A percentile compares a stretch with the other conserved stretches of the same genome.
These are phyloP conservation scores for Hortaea sp. DNA, from an alignment of 2,329 filamentous ascomycete genomes.

Conservation along the genomic window DNA sequence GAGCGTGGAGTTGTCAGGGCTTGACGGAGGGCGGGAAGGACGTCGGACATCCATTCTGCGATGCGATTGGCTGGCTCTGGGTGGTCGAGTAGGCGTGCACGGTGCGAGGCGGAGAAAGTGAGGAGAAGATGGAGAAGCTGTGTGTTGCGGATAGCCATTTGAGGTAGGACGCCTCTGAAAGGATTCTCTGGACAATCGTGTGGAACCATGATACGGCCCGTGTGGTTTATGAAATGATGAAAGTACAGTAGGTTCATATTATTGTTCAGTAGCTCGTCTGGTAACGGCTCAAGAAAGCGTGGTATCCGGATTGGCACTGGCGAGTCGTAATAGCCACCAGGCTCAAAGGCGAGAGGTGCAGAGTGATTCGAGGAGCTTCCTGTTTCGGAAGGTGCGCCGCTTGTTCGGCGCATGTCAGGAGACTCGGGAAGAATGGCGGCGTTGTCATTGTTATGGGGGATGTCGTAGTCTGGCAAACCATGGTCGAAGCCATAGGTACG, in stretches of 20 bases:
- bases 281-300: conserved; percentile 46
- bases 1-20: conserved; percentile 39
- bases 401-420: conserved; percentile 21
- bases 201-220: conserved; percentile 55
- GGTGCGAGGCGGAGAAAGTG: conserved; percentile 75
- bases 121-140: conserved; percentile 68
- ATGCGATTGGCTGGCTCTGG: conserved; percentile 68
- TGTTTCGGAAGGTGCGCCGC: conserved; percentile 20
- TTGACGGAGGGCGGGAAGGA: conserved; percentile 61
- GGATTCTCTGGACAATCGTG: conserved; percentile 53
- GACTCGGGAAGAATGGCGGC: conserved; percentile 45
- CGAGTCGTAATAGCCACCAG: conserved; percentile 58
- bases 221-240: conserved; percentile 69
- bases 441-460: conserved; percentile 60
- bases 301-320: conserved; percentile 57
- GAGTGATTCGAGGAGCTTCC: conserved; percentile 15
- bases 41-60: conserved; percentile 67
- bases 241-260: conserved; percentile 73
- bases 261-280: conserved; percentile 52
- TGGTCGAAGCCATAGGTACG: conserved; percentile 59
- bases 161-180: conserved; percentile 51
- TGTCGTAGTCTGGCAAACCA: conserved; percentile 59
- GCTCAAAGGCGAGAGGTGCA: conserved; percentile 43
- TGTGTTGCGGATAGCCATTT: conserved; percentile 58
- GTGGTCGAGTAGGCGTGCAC: conserved; percentile 63